Conservation (phyloP, 208 protist species). For the Leishmania major region DNA sequence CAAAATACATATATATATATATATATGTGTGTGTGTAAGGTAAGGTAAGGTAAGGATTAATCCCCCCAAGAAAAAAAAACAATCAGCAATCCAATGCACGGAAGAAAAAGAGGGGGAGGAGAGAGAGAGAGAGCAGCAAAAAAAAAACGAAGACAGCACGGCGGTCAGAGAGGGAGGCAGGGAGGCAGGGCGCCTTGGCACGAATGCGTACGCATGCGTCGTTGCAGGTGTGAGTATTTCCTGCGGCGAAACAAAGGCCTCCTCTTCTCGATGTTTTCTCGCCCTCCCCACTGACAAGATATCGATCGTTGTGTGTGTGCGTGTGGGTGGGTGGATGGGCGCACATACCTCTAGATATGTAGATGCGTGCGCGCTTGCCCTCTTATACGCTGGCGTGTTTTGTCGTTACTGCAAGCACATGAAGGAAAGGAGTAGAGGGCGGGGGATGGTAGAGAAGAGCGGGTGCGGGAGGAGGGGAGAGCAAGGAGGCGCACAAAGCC, state of each 20-base stretch:
- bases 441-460: not conserved
- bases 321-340: too few species aligned
- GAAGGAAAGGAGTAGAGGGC: not conserved
- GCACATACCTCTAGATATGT: too few species aligned
- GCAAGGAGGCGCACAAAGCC: not conserved
- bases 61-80: too few species aligned
- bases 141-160: too few species aligned
- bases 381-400: not conserved
- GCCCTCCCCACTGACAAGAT: not conserved
- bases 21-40: not conserved
- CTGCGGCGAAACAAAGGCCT: not conserved
- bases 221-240: not conserved
- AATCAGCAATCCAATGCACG: too few species aligned
- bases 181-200: too few species aligned
- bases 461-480: not conserved
- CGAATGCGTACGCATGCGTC: not conserved
- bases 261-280: not conserved
- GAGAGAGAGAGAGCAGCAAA: not conserved
- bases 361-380: not conserved
- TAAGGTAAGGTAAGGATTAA: not conserved
- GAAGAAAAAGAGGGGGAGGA: not conserved
- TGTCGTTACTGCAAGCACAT: not conserved
- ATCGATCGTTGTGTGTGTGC: not conserved
- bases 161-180: too few species aligned
- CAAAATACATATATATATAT: too few species aligned